phyloP scores from a whole-genome alignment of 805 yeast genomes.

The Candida schatavii region DNA sequence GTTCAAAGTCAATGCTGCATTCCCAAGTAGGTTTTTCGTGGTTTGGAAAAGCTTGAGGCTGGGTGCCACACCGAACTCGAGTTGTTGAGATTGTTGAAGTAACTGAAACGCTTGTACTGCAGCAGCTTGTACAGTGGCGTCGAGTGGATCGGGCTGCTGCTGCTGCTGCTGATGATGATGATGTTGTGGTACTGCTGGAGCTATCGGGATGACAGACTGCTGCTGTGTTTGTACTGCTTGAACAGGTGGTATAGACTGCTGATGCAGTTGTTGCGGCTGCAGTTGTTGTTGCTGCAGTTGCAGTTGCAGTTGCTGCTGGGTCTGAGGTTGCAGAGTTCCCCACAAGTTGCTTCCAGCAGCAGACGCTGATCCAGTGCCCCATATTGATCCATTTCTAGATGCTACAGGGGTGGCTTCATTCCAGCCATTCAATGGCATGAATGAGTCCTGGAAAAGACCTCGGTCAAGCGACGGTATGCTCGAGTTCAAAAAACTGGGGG shows the following conservation, averaged over 20 bases:
- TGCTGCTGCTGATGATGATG: conserved; percentile 10
- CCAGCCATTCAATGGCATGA: conserved; percentile 1
- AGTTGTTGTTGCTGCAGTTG: background rate
- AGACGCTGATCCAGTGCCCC: conserved; percentile 24
- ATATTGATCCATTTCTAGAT: conserved; percentile 28
- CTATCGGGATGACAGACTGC: background rate
- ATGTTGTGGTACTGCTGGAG: background rate
- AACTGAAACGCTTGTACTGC: conserved; percentile 39
- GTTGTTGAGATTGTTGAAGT: conserved; percentile 33
- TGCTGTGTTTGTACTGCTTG: conserved; percentile 9
- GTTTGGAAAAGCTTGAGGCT: conserved; percentile 29
- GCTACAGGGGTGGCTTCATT: conserved; percentile 5
- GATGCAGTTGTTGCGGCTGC: background rate
- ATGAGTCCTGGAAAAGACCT: too few species aligned
- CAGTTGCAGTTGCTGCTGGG: background rate
- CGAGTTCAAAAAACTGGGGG: background rate
- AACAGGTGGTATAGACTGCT: conserved; percentile 5
- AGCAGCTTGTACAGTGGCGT: conserved; percentile 40
- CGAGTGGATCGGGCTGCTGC: conserved; percentile 23
- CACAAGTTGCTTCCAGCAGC: conserved; percentile 4
- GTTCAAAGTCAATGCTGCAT: conserved; percentile 25
- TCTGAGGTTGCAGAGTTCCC: background rate
- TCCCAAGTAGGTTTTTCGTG: conserved; percentile 27
- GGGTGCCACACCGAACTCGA: conserved; percentile 37
- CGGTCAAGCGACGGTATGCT: background rate